Evolutionary conservation across 768 basidiomycete species (phyloP).

Genomic region (Lyophyllum semitale): DNA sequence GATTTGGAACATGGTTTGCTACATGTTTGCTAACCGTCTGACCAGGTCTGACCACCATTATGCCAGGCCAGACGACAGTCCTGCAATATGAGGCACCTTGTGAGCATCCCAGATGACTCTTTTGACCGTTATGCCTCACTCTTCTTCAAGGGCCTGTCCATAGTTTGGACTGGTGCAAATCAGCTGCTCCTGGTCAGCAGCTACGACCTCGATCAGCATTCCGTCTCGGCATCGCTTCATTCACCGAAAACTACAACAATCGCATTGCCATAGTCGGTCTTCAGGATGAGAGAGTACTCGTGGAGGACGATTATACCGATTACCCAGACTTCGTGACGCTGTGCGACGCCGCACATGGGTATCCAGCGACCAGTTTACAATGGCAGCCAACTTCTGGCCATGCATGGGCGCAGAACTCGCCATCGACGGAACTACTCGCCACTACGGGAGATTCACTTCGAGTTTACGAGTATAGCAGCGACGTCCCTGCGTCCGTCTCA

Average conservation of each 20-base stretch:
- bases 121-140: slow-evolving; percentile 6
- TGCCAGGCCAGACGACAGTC: slow-evolving; percentile 66
- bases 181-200: slow-evolving; percentile 72
- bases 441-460: slow-evolving; percentile 93
- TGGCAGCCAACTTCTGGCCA: slow-evolving; percentile 84
- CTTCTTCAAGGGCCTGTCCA: slow-evolving; percentile 74
- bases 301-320: slow-evolving; percentile 80
- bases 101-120: slow-evolving; percentile 39
- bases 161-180: slow-evolving; percentile 87
- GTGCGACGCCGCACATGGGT: slow-evolving; percentile 83
- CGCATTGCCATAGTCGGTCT: slow-evolving; percentile 78
- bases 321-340: slow-evolving; percentile 87
- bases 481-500: slow-evolving; percentile 56
- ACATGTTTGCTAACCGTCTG: background rate
- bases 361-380: slow-evolving; percentile 90
- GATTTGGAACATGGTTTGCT: slow-evolving; percentile 3
- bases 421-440: slow-evolving; percentile 79
- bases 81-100: slow-evolving; percentile 87
- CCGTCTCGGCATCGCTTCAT: slow-evolving; percentile 84
- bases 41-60: slow-evolving; percentile 21
- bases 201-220: slow-evolving; percentile 75
- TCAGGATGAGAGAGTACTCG: slow-evolving; percentile 85
- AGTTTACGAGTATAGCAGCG: slow-evolving; percentile 86
- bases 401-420: slow-evolving; percentile 69
- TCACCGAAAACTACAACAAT: slow-evolving; percentile 82